Percentiles rank a stretch among this genome's conserved stretches.
These are phyloP conservation scores for Thymus mandschuricus DNA, from an alignment of 257 asterid genomes.

Conservation along the genomic window DNA sequence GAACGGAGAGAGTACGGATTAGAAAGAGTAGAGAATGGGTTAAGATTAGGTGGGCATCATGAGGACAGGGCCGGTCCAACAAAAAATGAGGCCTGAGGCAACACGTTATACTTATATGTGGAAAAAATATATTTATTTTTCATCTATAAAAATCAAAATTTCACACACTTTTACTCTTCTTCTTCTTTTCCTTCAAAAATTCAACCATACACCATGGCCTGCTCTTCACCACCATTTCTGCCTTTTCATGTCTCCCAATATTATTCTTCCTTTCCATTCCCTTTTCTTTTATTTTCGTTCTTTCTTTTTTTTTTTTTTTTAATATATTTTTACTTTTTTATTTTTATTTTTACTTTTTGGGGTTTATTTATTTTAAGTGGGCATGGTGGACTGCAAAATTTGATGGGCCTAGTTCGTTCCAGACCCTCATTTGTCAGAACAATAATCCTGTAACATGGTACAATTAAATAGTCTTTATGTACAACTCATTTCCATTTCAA, in stretches of 20 bases:
- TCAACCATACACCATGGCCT: constrained; percentile 19
- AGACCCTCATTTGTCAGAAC: neutral
- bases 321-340: too few relatives aligned
- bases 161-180: neutral
- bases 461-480: too few relatives aligned
- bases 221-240: neutral
- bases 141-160: too few relatives aligned
- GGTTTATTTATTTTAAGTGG: too few relatives aligned
- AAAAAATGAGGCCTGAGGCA: too few relatives aligned
- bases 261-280: neutral
- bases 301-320: too few relatives aligned
- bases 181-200: neutral
- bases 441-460: neutral
- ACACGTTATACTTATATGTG: too few relatives aligned
- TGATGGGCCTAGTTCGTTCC: constrained; percentile 17
- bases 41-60: neutral
- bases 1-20: too few relatives aligned
- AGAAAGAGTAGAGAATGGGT: neutral
- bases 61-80: too few relatives aligned
- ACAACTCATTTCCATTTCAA: too few relatives aligned
- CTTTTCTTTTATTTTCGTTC: neutral
- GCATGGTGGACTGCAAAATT: neutral
- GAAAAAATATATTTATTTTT: too few relatives aligned
- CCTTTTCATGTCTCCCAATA: neutral
- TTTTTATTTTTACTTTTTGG: neutral